Base-by-base conservation (phyloP, 2,329 filamentous ascomycete species). In the Colletotrichum sp. region DNA sequence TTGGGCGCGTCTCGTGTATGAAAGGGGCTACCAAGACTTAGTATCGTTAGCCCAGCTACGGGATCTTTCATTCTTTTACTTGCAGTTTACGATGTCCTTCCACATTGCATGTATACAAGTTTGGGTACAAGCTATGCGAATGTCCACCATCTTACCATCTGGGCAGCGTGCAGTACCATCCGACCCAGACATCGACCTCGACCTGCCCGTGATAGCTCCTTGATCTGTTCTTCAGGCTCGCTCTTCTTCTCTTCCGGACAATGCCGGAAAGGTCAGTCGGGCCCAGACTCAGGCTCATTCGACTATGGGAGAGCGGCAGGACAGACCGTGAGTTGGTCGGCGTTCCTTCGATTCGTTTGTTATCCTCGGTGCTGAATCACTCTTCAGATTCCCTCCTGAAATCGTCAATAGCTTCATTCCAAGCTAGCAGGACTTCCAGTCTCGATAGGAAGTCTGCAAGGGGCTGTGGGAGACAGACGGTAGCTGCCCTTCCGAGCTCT, bases 161-260 rank as follows among this genome's bases (percentile, higher is more conserved):
- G 0, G 0, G 18, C 39, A 48, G 39, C 39, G 12, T 12, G n/a
- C 18, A 3, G 43, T 4, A 48, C n/a, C 43, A 48, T 7, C n/a
- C 43, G 3, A 4, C n/a, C 18, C 43, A 48, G 3, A 3, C 3
- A 0, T 43, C 39, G 18, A 43, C 5, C 16, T 3, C 4, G 16
- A 3, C 36, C 36, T 18, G 9, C 16, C 36, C 2, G 8, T n/a
- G 16, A 43, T 10, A 3, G 16, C 39, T 43, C 9, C 5, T n/a
- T 1, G 0, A 18, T 10, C 5, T 0, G 43, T 48, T 3, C 18
- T n/a, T 3, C 10, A 2, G 7, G 43, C n/a, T 48, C 43, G 43
- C n/a, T 48, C 43, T 48, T 43, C 16, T 36, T 22, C 18, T 48
- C 43, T 48, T 13, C 9, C 0, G 43, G 18, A 48, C 0, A 48